Percentiles rank a stretch among this genome's conserved stretches.
These are phyloP conservation scores for Heliosperma pusillum DNA, from an alignment of 148 eudicot species.

Conservation along the genomic window DNA sequence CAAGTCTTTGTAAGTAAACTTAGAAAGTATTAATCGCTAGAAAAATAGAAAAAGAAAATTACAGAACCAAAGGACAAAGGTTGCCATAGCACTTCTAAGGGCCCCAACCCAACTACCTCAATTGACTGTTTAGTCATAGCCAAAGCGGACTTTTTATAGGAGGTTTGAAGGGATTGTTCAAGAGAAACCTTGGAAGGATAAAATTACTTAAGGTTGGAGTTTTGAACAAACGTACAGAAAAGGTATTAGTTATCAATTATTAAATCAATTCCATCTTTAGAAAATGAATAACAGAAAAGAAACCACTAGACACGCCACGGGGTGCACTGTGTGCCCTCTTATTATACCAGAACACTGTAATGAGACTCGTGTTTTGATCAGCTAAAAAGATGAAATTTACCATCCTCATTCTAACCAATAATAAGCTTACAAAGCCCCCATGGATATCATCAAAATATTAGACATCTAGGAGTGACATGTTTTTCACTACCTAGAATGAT, in stretches of 20 bases:
- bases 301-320: background rate
- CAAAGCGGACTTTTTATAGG: background rate
- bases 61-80: background rate
- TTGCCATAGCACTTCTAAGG: background rate
- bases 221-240: no score
- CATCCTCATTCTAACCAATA: background rate
- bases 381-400: background rate
- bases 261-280: background rate
- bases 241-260: background rate
- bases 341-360: background rate
- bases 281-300: background rate
- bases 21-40: background rate
- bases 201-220: background rate
- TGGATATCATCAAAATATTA: background rate
- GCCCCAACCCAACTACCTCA: background rate
- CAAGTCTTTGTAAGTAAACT: background rate
- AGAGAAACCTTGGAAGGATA: background rate
- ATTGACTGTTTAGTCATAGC: background rate
- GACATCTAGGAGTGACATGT: background rate
- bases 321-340: background rate
- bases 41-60: background rate
- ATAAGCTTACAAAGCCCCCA: background rate
- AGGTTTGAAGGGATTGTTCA: background rate
- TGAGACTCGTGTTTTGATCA: background rate
- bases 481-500: background rate